These are phyloP conservation scores for Xylaria grammica DNA, from an alignment of 495 filamentous ascomycete genomes.

Conservation along the genomic window DNA sequence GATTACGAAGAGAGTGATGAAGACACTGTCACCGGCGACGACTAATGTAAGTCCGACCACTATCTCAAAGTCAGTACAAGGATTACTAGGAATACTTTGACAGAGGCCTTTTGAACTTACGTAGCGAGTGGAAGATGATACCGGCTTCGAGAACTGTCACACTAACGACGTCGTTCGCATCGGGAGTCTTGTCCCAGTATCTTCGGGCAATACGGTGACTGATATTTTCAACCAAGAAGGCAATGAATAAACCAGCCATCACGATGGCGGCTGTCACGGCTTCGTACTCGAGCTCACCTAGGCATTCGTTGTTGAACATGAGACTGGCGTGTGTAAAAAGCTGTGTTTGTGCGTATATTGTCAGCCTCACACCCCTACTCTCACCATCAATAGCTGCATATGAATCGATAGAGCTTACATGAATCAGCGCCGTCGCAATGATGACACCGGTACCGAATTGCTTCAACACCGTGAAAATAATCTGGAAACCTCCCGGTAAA, in stretches of 20 bases:
- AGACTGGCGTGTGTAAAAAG: slow-evolving; percentile 67
- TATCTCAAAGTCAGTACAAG: slow-evolving; percentile 28
- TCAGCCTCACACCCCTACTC: background rate
- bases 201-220: slow-evolving; percentile 56
- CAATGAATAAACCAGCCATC: slow-evolving; percentile 68
- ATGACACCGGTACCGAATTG: slow-evolving; percentile 80
- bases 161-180: slow-evolving; percentile 54
- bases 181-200: slow-evolving; percentile 24
- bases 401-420: slow-evolving; percentile 49
- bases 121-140: slow-evolving; percentile 73
- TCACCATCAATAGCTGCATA: background rate
- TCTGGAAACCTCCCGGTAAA: slow-evolving; percentile 34
- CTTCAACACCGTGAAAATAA: slow-evolving; percentile 59
- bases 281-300: slow-evolving; percentile 66
- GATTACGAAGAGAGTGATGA: slow-evolving; percentile 61
- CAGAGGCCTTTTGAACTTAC: slow-evolving; percentile 37
- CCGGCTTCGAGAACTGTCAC: slow-evolving; percentile 70
- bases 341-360: slow-evolving; percentile 38
- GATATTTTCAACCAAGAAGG: slow-evolving; percentile 65
- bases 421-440: slow-evolving; percentile 72
- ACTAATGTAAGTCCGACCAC: slow-evolving; percentile 65
- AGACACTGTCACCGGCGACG: slow-evolving; percentile 60
- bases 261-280: slow-evolving; percentile 64
- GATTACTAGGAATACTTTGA: background rate
- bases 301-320: slow-evolving; percentile 67